Percentiles rank a stretch among this genome's conserved stretches.
phyloP scores from a whole-genome alignment of 352 stramenopile species.

The Globisporangium nodosum region DNA sequence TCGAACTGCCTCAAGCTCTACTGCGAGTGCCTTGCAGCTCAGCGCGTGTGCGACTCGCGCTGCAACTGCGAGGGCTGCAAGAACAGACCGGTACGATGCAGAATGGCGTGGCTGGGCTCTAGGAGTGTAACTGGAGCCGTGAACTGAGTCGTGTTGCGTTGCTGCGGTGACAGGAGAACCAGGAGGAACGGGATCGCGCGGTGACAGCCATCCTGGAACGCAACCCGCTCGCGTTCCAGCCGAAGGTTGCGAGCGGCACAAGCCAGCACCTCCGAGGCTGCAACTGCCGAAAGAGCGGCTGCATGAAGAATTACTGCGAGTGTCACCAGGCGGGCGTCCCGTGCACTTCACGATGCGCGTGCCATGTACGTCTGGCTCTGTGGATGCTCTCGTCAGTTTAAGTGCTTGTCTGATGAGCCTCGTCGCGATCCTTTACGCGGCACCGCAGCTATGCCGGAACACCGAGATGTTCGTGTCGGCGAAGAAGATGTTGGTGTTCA shows the following conservation, averaged over 20 bases:
- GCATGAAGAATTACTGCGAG: slow-evolving; percentile 98
- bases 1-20: slow-evolving; percentile 96
- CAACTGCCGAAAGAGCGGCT: slow-evolving; percentile 94
- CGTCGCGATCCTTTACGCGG: neutral
- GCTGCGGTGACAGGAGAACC: slow-evolving; percentile 24
- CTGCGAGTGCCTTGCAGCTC: slow-evolving; percentile 75
- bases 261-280: slow-evolving; percentile 90
- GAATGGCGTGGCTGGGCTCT: neutral
- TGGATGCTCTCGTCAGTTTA: neutral
- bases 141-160: neutral
- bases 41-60: slow-evolving; percentile 59
- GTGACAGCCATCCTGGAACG: slow-evolving; percentile 88
- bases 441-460: slow-evolving; percentile 47
- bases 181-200: slow-evolving; percentile 59
- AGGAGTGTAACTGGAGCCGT: no score
- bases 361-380: slow-evolving; percentile 29
- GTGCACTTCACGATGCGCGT: slow-evolving; percentile 81
- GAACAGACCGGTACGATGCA: slow-evolving; percentile 32
- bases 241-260: slow-evolving; percentile 86
- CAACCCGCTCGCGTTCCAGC: slow-evolving; percentile 93
- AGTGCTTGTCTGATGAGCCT: neutral
- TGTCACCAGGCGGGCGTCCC: slow-evolving; percentile 90
- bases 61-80: slow-evolving; percentile 85
- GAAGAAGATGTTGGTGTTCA: slow-evolving; percentile 68
- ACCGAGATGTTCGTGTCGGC: slow-evolving; percentile 60